These are phyloP conservation scores for Glycine soja DNA, from an alignment of 306 rosid genomes.

Conservation along the genomic window DNA sequence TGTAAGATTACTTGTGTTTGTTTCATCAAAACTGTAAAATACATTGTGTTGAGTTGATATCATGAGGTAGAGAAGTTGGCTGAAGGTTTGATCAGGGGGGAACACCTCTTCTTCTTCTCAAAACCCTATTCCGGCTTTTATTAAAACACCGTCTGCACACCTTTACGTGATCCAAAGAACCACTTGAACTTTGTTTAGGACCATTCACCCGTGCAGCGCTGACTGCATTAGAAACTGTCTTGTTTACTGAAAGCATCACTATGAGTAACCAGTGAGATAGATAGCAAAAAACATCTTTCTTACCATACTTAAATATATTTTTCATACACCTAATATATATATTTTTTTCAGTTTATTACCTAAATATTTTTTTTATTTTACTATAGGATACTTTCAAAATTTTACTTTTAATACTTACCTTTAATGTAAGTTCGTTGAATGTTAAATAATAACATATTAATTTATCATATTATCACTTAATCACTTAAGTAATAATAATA, in stretches of 20 bases:
- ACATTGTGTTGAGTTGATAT: constrained; percentile 53
- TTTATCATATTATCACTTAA: too few species aligned
- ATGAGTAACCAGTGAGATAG: constrained; percentile 44
- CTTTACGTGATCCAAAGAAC: constrained; percentile 63
- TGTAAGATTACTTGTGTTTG: neutral
- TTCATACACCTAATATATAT: neutral
- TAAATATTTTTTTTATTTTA: too few species aligned
- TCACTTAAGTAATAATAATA: too few species aligned
- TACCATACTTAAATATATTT: neutral
- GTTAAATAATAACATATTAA: too few species aligned
- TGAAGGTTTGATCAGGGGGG: constrained; percentile 67
- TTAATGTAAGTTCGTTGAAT: too few species aligned
- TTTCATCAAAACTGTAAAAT: constrained; percentile 31
- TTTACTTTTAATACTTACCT: too few species aligned
- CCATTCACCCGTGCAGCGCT: constrained; percentile 55
- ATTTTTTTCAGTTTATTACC: neutral
- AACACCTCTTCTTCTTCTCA: constrained; percentile 67
- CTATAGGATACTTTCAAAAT: too few species aligned
- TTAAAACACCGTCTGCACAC: constrained; percentile 56
- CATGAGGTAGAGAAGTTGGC: constrained; percentile 65
- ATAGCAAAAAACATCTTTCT: constrained; percentile 5
- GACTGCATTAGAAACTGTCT: constrained; percentile 55
- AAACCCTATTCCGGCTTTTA: constrained; percentile 70
- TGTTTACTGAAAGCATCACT: constrained; percentile 52
- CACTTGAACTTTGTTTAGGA: constrained; percentile 62